Base-by-base conservation (phyloP, 148 eudicot genomes). In the Hydrangea macrophylla region DNA sequence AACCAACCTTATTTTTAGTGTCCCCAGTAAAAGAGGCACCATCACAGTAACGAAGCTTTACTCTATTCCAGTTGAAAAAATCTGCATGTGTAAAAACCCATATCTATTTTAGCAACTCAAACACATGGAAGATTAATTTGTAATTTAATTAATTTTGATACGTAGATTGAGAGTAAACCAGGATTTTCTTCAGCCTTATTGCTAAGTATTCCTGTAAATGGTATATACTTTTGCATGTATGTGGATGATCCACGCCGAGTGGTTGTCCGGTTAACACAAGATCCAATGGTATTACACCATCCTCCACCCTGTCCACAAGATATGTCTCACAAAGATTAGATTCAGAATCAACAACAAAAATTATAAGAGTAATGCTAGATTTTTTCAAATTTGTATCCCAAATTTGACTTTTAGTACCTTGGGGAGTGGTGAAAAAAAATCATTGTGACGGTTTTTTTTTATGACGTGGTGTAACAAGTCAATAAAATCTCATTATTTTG, bases 21-120 rank as follows among this genome's bases (percentile, higher is more conserved):
- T 94, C 99, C 58, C 99, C 90, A 1, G 96, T 80, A 84, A 94
- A 94, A 57, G 99, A 94, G 68, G 97, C 97, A 40, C 99, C 97
- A 75, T 94, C 99, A 73, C 99, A 94, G 70, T 94, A 94, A 28
- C 99, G 84, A 53, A 94, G 67, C 85, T 94, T 94, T 30, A 91
- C 87, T 80, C 96, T 89, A 73, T 94, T 94, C 97, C 97, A 94
- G 77, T 94, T 94, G 80, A 83, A 94, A 80, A 94, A 94, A 79
- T 91, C 99, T 94, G 86, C 77, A 71, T 8, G 56, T 37, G n/a
- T 28, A n/a, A 45, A 71, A 9, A 11, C 27, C 57, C 62, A 5
- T n/a, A n/a, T n/a, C n/a, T n/a, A n/a, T n/a, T n/a, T n/a, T n/a
- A 8, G 25, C 15, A 50, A 17, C 30, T 17, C 13, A 6, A 53